A percentile compares a stretch with the other conserved stretches of the same genome.
Conservation (phyloP, 2,329 filamentous ascomycete genomes). For the Trichoderma koningiopsis region DNA sequence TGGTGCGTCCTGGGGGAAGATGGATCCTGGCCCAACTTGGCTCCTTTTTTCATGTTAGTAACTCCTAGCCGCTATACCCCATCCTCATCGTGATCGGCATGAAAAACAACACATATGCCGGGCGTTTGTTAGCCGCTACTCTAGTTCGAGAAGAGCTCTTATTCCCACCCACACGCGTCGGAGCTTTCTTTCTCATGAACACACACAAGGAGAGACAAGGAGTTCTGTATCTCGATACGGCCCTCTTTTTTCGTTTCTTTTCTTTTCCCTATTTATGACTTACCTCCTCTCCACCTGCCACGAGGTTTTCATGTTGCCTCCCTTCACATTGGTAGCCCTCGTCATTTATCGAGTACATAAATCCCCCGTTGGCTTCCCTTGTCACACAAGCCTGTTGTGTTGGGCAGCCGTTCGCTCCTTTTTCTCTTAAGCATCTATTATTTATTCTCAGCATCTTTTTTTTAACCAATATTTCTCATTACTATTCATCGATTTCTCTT, state of each 20-base stretch:
- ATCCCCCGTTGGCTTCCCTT: conserved; percentile 9
- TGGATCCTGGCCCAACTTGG: not conserved
- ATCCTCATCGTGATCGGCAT: conserved; percentile 23
- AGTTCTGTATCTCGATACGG: not conserved
- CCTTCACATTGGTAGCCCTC: conserved; percentile 17
- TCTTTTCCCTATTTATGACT: conserved; percentile 18
- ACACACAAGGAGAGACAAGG: conserved; percentile 4
- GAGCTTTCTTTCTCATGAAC: not conserved
- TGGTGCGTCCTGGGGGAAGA: not conserved
- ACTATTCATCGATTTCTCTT: not conserved
- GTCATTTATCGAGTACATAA: conserved; percentile 7
- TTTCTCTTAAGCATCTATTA: conserved; percentile 1
- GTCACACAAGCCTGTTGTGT: conserved; percentile 9
- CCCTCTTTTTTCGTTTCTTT: not conserved
- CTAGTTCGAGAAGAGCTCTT: conserved; percentile 14
- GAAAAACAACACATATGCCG: conserved; percentile 3
- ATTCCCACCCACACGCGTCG: conserved; percentile 18
- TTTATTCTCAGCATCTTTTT: not conserved
- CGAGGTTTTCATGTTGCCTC: conserved; percentile 19
- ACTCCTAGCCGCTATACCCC: conserved; percentile 7
- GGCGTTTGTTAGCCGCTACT: not conserved
- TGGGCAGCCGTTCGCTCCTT: conserved; percentile 19
- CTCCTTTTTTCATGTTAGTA: conserved; percentile 2
- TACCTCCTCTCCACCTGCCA: conserved; percentile 24
- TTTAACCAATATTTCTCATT: not conserved